Base-by-base conservation (phyloP, 306 rosid genomes). In the Trifolium fragiferum region DNA sequence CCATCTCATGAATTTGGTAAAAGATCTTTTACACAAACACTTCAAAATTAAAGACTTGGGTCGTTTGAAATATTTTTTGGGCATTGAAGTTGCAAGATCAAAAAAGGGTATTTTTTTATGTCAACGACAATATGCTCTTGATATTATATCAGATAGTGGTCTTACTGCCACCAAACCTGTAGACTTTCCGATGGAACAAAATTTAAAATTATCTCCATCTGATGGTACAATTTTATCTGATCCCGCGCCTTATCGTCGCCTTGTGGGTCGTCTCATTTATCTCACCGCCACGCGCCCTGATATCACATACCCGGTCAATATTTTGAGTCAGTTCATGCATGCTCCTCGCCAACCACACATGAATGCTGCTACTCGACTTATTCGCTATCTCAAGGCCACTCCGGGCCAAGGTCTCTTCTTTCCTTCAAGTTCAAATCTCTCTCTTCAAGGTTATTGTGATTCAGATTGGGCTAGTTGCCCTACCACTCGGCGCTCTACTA, bases 321-420 rank as follows among this genome's bases (percentile, higher is more conserved):
- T 67, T 13, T 67, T 67, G 5, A 46, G 58, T 46, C 40, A 66
- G 14, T 66, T 66, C 30, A 43, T 43, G 72, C 72, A 43, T 12
- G 23, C 19, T 0, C 58, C 40, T 14, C 12, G 20, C 6, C 72
- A 67, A 25, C 41, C 72, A 13, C 41, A 67, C 41, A 67, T 67
- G 58, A 10, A 44, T 25, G 57, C 20, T 23, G 41, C 14, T 13
- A 23, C 10, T 15, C 12, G 8, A 0, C 30, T 57, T 57, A 0
- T 57, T 72, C 30, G 8, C 10, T 40, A 72, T 20, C 23, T 25
- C 40, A 4, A 72, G 20, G 2, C 43, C 0, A 67, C n/a, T 3
- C 57, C 57, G 7, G 11, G 11, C 8, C 57, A 50, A 50, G 4
- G 57, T 50, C 23, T 50, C 4, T 50, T 53, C 10, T 18, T 53